These are phyloP conservation scores for Phycomyces blakesleeanus DNA, from an alignment of 192 early-diverging fungal species.

Conservation along the genomic window DNA sequence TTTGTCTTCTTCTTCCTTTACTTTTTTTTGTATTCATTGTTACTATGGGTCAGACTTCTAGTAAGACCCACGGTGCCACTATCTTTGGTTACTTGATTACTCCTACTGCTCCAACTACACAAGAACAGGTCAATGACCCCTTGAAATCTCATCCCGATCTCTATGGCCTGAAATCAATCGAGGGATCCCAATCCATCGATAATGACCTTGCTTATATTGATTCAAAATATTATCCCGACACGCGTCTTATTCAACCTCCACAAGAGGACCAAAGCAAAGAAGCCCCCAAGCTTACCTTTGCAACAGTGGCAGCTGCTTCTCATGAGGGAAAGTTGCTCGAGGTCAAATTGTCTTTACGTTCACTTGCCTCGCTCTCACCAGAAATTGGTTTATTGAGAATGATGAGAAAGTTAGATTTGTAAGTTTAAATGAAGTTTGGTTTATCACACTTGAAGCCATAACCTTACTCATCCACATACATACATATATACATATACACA, in stretches of 20 bases:
- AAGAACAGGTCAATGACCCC: not conserved
- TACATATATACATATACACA: too few species aligned
- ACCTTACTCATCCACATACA: not conserved
- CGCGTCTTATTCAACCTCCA: not conserved
- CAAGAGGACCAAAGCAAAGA: not conserved
- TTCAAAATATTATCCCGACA: constrained; percentile 13
- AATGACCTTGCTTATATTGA: constrained; percentile 21
- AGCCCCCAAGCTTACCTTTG: not conserved
- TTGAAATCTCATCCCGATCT: not conserved
- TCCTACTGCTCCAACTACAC: not conserved
- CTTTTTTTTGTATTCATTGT: not conserved
- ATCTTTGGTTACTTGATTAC: not conserved
- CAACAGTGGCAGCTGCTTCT: not conserved
- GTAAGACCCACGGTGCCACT: not conserved
- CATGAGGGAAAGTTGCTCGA: not conserved
- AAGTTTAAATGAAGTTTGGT: constrained; percentile 40
- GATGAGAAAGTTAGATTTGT: constrained; percentile 69
- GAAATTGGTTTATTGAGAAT: constrained; percentile 62
- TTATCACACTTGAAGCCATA: too few species aligned
- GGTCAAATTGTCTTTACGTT: constrained; percentile 55
- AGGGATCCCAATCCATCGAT: not conserved
- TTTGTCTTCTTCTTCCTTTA: not conserved
- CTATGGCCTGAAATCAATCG: not conserved
- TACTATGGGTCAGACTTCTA: not conserved
- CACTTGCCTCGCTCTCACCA: constrained; percentile 54